A percentile compares a stretch with the other conserved stretches of the same genome.
Conservation (phyloP, 345 rosid species). For the Salix dunnii region DNA sequence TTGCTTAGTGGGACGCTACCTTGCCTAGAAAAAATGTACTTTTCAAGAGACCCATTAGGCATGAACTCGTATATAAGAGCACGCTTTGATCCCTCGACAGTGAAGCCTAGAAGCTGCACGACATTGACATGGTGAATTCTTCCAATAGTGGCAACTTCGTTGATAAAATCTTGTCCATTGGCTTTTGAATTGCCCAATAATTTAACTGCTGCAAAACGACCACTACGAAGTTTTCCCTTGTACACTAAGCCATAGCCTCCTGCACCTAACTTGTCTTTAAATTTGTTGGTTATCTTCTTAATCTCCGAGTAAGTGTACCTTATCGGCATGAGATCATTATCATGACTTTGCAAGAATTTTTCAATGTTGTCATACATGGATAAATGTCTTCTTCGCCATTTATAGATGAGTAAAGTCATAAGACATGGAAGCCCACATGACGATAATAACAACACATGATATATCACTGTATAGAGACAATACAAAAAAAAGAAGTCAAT, state of each 20-base stretch:
- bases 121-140: background rate
- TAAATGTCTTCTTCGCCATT: background rate
- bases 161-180: background rate
- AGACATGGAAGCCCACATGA: background rate
- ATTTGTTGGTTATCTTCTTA: background rate
- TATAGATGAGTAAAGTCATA: fast-evolving
- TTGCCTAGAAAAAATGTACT: background rate
- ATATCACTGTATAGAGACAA: background rate
- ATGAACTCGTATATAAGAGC: background rate
- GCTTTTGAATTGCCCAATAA: background rate
- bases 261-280: background rate
- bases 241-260: background rate
- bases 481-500: too few relatives aligned
- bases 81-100: background rate
- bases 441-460: background rate
- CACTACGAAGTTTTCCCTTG: background rate
- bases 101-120: background rate
- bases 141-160: background rate
- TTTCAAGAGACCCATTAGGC: background rate
- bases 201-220: background rate
- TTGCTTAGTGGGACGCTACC: background rate
- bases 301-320: background rate
- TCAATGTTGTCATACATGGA: background rate
- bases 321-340: background rate
- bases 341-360: background rate